A percentile compares a stretch with the other conserved stretches of the same genome.
Conservation (phyloP, 495 filamentous ascomycete species). For the Aspergillus saccharolyticus region DNA sequence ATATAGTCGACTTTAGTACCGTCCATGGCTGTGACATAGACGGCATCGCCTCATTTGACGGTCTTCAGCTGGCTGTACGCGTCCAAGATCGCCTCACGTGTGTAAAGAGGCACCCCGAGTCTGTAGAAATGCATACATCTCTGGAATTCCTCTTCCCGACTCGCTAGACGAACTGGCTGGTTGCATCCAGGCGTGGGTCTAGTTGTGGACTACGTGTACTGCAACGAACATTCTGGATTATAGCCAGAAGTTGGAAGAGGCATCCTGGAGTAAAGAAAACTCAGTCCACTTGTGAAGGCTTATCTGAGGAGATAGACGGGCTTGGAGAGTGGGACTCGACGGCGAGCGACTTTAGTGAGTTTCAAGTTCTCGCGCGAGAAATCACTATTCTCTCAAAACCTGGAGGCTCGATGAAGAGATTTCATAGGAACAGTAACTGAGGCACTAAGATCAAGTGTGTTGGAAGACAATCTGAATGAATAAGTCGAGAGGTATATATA, state of each 20-base stretch:
- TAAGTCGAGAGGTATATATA: no score
- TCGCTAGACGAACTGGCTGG: neutral
- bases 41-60: neutral
- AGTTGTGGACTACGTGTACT: neutral
- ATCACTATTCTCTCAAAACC: no score
- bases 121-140: neutral
- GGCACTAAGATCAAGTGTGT: no score
- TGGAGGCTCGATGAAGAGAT: no score
- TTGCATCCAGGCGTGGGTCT: neutral
- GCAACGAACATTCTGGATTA: neutral
- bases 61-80: neutral
- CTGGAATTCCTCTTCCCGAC: neutral
- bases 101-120: neutral
- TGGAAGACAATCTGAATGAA: no score
- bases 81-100: neutral
- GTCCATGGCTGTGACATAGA: constrained; percentile 3
- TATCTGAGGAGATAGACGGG: no score
- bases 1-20: neutral
- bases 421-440: no score
- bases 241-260: neutral
- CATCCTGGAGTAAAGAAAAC: neutral
- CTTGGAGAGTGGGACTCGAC: no score
- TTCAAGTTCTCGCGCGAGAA: no score
- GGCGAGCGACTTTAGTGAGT: no score
- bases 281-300: no score